Percentiles rank a stretch among this genome's conserved stretches.
These are phyloP conservation scores for Pyrus communis DNA, from an alignment of 306 rosid species.

Conservation along the genomic window DNA sequence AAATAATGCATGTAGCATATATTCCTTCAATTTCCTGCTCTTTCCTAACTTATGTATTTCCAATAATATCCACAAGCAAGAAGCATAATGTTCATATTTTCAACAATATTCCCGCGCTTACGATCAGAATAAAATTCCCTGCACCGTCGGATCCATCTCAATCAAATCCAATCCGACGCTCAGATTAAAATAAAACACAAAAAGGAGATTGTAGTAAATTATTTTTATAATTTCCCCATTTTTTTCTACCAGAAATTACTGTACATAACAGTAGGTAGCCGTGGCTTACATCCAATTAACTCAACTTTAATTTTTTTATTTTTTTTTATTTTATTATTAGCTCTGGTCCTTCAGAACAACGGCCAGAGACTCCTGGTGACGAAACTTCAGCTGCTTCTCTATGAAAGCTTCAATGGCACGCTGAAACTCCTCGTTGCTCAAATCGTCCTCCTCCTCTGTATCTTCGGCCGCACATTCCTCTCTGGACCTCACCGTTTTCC, in stretches of 20 bases:
- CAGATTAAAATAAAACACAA: not conserved
- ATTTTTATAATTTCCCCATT: not conserved
- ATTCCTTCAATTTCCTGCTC: not conserved
- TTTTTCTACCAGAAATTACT: not conserved
- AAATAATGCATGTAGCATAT: not conserved
- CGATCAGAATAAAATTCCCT: not conserved
- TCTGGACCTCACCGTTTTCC: conserved; percentile 3
- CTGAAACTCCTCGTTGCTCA: conserved; percentile 79
- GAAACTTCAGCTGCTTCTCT: conserved; percentile 62
- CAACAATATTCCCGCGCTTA: not conserved
- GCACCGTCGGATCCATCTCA: no score
- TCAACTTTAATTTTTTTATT: not conserved
- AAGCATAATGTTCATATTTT: conserved; percentile 1
- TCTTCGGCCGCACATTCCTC: conserved; percentile 5
- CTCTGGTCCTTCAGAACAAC: conserved; percentile 36
- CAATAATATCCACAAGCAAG: not conserved
- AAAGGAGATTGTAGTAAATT: not conserved
- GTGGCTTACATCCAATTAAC: not conserved
- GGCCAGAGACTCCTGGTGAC: conserved; percentile 42
- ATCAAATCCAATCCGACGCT: not conserved
- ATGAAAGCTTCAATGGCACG: conserved; percentile 69
- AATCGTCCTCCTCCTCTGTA: conserved; percentile 28
- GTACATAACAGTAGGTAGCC: not conserved
- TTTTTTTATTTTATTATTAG: not conserved
- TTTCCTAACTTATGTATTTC: not conserved